These are phyloP conservation scores for Debaryomyces fabryi DNA, from an alignment of 1,139 yeast species.

Conservation along the genomic window DNA sequence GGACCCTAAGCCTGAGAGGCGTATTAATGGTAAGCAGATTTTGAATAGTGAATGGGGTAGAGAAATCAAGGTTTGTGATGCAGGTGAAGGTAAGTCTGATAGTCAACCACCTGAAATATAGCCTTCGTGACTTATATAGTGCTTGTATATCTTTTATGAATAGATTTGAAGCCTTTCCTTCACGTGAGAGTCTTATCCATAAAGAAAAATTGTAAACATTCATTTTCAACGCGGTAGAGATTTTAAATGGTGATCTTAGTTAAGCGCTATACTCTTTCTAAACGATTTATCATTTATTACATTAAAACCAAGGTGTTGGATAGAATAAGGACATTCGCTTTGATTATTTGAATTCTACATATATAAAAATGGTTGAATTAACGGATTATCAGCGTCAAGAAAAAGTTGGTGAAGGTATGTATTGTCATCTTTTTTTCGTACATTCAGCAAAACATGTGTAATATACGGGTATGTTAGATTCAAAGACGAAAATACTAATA, in stretches of 20 bases:
- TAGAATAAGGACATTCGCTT: slow-evolving; percentile 4
- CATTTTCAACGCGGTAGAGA: slow-evolving; percentile 8
- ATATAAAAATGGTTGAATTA: slow-evolving; percentile 70
- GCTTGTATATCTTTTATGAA: background rate
- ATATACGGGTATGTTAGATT: background rate
- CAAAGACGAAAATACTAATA: slow-evolving; percentile 15
- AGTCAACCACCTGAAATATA: background rate
- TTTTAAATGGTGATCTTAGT: background rate
- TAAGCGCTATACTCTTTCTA: background rate
- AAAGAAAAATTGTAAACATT: slow-evolving; percentile 6
- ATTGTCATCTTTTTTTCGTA: background rate
- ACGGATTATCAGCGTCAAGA: slow-evolving; percentile 92
- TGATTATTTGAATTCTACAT: background rate
- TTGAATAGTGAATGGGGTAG: slow-evolving; percentile 96
- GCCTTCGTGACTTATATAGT: background rate
- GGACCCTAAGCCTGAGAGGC: slow-evolving; percentile 85
- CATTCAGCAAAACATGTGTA: background rate
- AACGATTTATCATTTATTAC: background rate
- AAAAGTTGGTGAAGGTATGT: slow-evolving; percentile 88
- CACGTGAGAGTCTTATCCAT: slow-evolving; percentile 1
- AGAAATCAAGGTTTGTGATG: slow-evolving; percentile 76
- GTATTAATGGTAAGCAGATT: slow-evolving; percentile 87
- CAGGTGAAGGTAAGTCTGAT: slow-evolving; percentile 44
- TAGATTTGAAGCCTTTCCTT: background rate
- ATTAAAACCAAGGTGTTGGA: background rate